These are phyloP conservation scores for Grifola frondosa DNA, from an alignment of 1,284 basidiomycete species.

Conservation along the genomic window DNA sequence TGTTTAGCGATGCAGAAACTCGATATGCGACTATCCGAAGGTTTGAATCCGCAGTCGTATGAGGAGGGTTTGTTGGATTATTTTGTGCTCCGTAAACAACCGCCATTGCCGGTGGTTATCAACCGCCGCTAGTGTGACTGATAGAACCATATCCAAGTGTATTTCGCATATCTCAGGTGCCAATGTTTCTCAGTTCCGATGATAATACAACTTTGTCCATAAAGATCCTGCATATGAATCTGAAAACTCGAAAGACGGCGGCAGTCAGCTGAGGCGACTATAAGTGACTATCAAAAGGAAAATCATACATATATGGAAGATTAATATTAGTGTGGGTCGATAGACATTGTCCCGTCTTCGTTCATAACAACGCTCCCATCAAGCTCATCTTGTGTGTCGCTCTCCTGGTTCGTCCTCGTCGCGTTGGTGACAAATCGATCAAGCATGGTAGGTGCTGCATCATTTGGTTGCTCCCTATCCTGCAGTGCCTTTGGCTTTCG, in stretches of 20 bases:
- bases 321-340: slow-evolving; percentile 6
- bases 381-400: slow-evolving; percentile 6
- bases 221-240: too few relatives aligned
- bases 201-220: too few relatives aligned
- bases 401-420: background rate
- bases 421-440: slow-evolving; percentile 32
- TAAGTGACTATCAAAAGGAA: too few relatives aligned
- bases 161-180: too few relatives aligned
- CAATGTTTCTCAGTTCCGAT: too few relatives aligned
- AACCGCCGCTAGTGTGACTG: too few relatives aligned
- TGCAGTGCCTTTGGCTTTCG: slow-evolving; percentile 37
- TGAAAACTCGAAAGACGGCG: too few relatives aligned
- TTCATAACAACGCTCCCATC: slow-evolving; percentile 25
- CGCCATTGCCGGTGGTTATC: too few relatives aligned
- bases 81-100: too few relatives aligned
- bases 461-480: slow-evolving; percentile 15
- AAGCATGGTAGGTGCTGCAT: slow-evolving; percentile 37
- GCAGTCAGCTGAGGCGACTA: too few relatives aligned
- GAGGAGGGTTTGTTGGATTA: slow-evolving; percentile 13
- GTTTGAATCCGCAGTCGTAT: slow-evolving; percentile 9
- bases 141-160: too few relatives aligned
- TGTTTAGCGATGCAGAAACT: slow-evolving; percentile 3
- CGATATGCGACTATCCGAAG: slow-evolving; percentile 7
- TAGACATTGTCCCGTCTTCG: slow-evolving; percentile 32
- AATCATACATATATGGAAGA: too few relatives aligned